Base-by-base conservation (phyloP, 495 filamentous ascomycete species). In the Aspergillus asperescens region DNA sequence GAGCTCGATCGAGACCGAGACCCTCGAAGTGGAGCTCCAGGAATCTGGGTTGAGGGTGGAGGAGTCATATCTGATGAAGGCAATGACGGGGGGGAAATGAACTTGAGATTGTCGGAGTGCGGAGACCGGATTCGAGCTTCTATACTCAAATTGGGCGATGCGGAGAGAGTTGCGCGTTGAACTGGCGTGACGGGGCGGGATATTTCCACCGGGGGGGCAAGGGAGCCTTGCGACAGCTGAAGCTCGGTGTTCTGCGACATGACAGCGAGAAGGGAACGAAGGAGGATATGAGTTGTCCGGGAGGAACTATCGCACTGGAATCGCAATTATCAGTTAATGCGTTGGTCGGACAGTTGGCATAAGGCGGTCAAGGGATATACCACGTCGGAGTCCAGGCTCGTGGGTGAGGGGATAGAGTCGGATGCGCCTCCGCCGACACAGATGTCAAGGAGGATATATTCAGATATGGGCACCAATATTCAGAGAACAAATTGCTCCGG, bases 31-130 rank as follows among this genome's bases (percentile, higher is more conserved):
- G 60, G 73, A 56, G 71, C 67, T 31, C 63, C 66, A 3, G 76
- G 76, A 18, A 81, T 63, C 61, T 90, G 87, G 5, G 85, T 82
- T 1, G 87, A 89, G 0, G 86, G 87, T 9, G 87, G 87, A 0
- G 87, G 87, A 4, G 87, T 90, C 68, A 90, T 73, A 46, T 77
- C 73, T 38, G 70, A 74, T 32, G 73, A 71, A 41, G 71, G 66
- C 24, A 72, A 56, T 19, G 71, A 64, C 18, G 66, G 66, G 9
- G 74, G 67, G 12, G 74, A 76, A 39, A 62, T 45, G 24, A 70
- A 66, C 39, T 68, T 62, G 42, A 39, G 64, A 42, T 68, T 62
- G 39, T 70, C 62, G 48, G 66, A 63, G 39, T 66, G 60, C 29
- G 61, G 66, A 18, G 65, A 61, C 29, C 62, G 62, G 24, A 50